These are phyloP conservation scores for Solanum appendiculatum DNA, from an alignment of 257 asterid genomes.

Conservation along the genomic window DNA sequence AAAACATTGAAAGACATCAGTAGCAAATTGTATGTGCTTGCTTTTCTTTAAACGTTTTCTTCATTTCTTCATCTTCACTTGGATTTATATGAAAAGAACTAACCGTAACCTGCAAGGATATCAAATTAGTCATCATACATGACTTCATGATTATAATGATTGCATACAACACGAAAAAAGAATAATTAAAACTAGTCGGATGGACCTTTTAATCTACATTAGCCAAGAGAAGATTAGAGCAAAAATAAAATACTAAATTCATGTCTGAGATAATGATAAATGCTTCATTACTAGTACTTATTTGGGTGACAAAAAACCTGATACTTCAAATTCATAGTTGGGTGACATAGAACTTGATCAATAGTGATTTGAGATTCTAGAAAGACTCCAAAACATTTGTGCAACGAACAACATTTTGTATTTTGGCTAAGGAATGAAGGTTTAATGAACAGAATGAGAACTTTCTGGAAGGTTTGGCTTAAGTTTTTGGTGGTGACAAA, in stretches of 20 bases:
- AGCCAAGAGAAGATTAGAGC: not conserved
- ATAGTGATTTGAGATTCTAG: not conserved
- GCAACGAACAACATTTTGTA: not conserved
- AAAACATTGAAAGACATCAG: not conserved
- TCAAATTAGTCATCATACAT: not conserved
- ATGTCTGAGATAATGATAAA: no score
- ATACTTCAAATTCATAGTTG: no score
- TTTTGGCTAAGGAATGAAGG: not conserved
- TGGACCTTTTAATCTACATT: not conserved
- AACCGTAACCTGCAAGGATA: not conserved
- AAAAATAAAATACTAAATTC: not conserved
- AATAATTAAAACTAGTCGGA: not conserved
- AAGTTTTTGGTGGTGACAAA: not conserved
- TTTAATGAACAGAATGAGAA: not conserved
- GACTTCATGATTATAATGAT: no score
- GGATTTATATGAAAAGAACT: not conserved
- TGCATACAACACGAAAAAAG: no score
- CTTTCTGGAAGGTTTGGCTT: not conserved
- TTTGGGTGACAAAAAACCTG: no score
- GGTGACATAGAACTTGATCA: not conserved
- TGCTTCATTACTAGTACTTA: no score
- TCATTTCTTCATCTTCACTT: not conserved
- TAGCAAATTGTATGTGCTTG: not conserved
- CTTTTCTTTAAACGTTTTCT: not conserved
- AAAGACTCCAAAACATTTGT: not conserved